Conservation (phyloP, 805 yeast genomes). For the Nakazawaea molendinolei region DNA sequence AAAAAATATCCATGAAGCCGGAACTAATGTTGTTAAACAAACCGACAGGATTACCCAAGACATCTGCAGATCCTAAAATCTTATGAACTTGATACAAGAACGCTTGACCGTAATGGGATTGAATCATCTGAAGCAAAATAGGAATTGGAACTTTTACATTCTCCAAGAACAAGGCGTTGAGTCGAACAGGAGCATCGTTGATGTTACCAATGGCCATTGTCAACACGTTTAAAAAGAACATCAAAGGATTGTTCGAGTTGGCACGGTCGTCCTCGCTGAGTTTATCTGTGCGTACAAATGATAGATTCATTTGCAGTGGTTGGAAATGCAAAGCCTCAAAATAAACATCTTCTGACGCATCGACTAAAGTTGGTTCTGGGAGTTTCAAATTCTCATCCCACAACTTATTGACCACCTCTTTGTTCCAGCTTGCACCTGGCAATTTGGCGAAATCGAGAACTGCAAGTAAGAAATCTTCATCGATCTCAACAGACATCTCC, state of each 20-base stretch:
- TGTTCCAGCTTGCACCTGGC: conserved; percentile 78
- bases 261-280: conserved; percentile 57
- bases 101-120: conserved; percentile 87
- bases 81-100: conserved; percentile 88
- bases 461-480: conserved; percentile 86
- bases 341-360: conserved; percentile 67
- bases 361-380: conserved; percentile 60
- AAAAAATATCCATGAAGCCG: conserved; percentile 93
- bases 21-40: conserved; percentile 87
- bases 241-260: conserved; percentile 54
- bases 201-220: conserved; percentile 97
- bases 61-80: conserved; percentile 92
- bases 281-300: conserved; percentile 86
- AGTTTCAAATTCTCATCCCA: conserved; percentile 59
- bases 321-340: conserved; percentile 91
- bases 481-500: conserved; percentile 87
- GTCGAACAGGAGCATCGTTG: conserved; percentile 90
- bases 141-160: conserved; percentile 85
- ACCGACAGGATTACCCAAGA: conserved; percentile 96
- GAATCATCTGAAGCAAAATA: conserved; percentile 58
- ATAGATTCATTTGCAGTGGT: conserved; percentile 81
- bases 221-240: conserved; percentile 74
- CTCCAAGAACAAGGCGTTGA: conserved; percentile 82
- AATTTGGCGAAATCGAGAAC: conserved; percentile 71
- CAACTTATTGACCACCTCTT: conserved; percentile 28